Evolutionary conservation across 2,329 filamentous ascomycete species (phyloP).

Genomic region (Pestalotiopsis sp.): DNA sequence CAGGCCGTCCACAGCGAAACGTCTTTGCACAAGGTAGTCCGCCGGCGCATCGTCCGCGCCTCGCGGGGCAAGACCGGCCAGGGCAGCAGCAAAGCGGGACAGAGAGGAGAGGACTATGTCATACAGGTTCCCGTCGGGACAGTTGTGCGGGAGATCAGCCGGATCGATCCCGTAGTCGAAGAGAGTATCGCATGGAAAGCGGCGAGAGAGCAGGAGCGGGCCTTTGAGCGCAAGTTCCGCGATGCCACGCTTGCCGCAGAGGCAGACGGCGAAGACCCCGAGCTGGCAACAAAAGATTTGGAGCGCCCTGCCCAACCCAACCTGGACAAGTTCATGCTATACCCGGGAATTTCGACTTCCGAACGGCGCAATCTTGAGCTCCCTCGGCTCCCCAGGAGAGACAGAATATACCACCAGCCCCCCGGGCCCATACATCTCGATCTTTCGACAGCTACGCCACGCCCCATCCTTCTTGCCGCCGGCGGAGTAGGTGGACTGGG

Average conservation of each 20-base stretch:
- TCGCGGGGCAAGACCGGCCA: constrained; percentile 76
- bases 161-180: constrained; percentile 74
- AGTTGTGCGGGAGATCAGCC: constrained; percentile 77
- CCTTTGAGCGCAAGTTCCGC: constrained; percentile 25
- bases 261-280: constrained; percentile 42
- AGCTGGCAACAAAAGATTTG: constrained; percentile 20
- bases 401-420: constrained; percentile 65
- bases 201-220: constrained; percentile 36
- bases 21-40: constrained; percentile 86
- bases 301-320: constrained; percentile 37
- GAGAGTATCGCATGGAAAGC: constrained; percentile 46
- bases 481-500: constrained; percentile 88
- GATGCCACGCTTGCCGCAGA: constrained; percentile 37
- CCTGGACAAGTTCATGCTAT: constrained; percentile 80
- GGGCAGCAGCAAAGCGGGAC: constrained; percentile 71
- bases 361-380: constrained; percentile 60
- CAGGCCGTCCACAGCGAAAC: constrained; percentile 91
- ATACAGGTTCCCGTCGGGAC: constrained; percentile 93
- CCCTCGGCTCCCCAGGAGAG: constrained; percentile 51
- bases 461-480: constrained; percentile 81
- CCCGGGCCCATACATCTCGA: constrained; percentile 71
- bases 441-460: constrained; percentile 73
- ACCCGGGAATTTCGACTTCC: constrained; percentile 72
- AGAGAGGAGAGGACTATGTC: constrained; percentile 81
- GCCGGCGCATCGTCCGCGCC: constrained; percentile 72